Conservation (phyloP, 2,329 filamentous ascomycete species). For the Cercospora janseana region DNA sequence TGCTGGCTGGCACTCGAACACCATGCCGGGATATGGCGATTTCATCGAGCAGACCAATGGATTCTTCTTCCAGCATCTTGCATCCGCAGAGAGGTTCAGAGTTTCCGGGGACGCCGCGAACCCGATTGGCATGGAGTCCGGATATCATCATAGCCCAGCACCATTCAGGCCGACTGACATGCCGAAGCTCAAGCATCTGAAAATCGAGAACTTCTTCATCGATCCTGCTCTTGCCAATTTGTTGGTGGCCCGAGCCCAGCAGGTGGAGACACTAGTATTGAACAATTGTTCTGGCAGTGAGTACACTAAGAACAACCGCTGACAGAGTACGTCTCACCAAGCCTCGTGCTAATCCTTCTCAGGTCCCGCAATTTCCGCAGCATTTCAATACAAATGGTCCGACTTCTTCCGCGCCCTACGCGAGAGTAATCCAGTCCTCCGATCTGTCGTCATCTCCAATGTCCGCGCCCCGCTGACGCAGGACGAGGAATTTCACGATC, state of each 20-base stretch:
- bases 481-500: neutral
- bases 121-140: neutral
- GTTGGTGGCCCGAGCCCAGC: neutral
- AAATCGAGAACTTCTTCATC: slow-evolving; percentile 11
- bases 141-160: neutral
- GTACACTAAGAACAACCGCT: no score
- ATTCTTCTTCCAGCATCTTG: slow-evolving; percentile 10
- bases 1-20: slow-evolving; percentile 11
- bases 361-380: neutral
- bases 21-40: slow-evolving; percentile 3
- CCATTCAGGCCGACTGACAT: neutral
- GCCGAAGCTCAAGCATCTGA: slow-evolving; percentile 5
- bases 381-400: neutral
- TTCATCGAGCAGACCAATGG: slow-evolving; percentile 5
- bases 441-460: neutral
- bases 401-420: neutral
- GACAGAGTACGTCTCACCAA: no score
- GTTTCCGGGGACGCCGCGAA: neutral
- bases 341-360: neutral
- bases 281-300: slow-evolving; percentile 5
- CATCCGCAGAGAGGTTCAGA: neutral
- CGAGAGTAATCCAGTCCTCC: neutral
- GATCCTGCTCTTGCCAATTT: slow-evolving; percentile 8
- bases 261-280: neutral
- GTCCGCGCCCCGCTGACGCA: neutral